Evolutionary conservation across 106 monocot species (phyloP).

Genomic region (Acanthochlamys bracteata): DNA sequence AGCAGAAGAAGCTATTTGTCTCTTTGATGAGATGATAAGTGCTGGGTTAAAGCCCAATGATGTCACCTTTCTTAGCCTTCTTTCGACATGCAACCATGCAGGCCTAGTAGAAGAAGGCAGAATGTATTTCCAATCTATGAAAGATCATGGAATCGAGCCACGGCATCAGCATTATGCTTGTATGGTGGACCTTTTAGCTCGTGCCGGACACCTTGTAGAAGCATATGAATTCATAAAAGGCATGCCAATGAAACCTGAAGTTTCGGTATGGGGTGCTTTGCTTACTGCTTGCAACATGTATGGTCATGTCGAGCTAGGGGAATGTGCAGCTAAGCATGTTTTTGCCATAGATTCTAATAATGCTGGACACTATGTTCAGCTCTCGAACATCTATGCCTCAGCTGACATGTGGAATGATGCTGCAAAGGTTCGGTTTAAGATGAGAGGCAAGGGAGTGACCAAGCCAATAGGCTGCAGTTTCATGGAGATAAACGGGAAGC

Average conservation of each 20-base stretch:
- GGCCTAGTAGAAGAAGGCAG: constrained; percentile 60
- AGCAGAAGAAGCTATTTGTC: constrained; percentile 41
- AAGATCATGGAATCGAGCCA: constrained; percentile 33
- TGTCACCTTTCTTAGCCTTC: constrained; percentile 55
- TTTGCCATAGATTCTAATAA: constrained; percentile 54
- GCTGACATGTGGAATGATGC: constrained; percentile 58
- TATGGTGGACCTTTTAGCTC: constrained; percentile 64
- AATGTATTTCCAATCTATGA: constrained; percentile 51
- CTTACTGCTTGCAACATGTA: constrained; percentile 61
- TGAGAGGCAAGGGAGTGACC: constrained; percentile 49
- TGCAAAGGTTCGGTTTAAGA: constrained; percentile 37
- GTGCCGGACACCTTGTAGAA: constrained; percentile 46
- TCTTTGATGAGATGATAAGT: constrained; percentile 51
- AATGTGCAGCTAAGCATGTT: constrained; percentile 32
- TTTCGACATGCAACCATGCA: constrained; percentile 65
- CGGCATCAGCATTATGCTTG: constrained; percentile 67
- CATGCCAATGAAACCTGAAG: constrained; percentile 62
- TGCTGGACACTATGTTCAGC: constrained; percentile 81
- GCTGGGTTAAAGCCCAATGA: constrained; percentile 44
- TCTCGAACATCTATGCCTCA: constrained; percentile 71
- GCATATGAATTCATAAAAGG: constrained; percentile 42
- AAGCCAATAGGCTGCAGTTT: constrained; percentile 49
- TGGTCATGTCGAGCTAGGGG: constrained; percentile 45
- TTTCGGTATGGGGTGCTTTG: constrained; percentile 73
- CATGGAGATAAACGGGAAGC: constrained; percentile 41